phyloP scores from a whole-genome alignment of 2,329 filamentous ascomycete species.

The Leptographium flavum region DNA sequence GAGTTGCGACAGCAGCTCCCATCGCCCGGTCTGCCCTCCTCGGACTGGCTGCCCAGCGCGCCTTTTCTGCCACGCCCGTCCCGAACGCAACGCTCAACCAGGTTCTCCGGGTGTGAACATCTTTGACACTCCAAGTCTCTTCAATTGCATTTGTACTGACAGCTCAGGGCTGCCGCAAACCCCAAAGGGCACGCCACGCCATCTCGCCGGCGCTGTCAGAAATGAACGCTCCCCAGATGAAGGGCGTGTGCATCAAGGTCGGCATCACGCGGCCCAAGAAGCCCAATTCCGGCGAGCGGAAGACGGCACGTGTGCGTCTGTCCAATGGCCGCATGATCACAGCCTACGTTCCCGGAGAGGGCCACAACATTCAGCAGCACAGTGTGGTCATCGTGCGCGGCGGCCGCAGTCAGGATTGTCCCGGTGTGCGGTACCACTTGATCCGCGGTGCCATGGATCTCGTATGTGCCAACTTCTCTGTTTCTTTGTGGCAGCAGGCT shows the following conservation, averaged over 20 bases:
- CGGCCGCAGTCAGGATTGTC: constrained; percentile 89
- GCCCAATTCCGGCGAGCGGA: constrained; percentile 93
- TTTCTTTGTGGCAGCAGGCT: background rate
- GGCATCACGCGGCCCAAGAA: constrained; percentile 95
- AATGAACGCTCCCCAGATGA: constrained; percentile 62
- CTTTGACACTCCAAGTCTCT: too few relatives aligned
- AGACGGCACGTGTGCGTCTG: constrained; percentile 82
- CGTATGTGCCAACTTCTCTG: constrained; percentile 39
- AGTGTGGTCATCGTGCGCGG: constrained; percentile 93
- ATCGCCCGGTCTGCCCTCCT: constrained; percentile 2
- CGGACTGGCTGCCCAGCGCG: constrained; percentile 11
- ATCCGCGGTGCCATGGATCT: constrained; percentile 86
- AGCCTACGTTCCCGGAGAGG: constrained; percentile 92
- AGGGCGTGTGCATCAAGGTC: constrained; percentile 92
- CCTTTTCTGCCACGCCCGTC: constrained; percentile 27
- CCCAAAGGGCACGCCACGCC: constrained; percentile 70
- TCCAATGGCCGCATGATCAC: constrained; percentile 79
- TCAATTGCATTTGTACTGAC: background rate
- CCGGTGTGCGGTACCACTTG: constrained; percentile 91
- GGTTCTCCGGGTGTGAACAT: constrained; percentile 38
- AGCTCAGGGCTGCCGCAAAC: constrained; percentile 55
- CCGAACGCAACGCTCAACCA: constrained; percentile 57
- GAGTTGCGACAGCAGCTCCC: constrained; percentile 7
- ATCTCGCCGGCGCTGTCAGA: constrained; percentile 71
- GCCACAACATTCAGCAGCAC: constrained; percentile 98